Conservation (phyloP, 2,329 filamentous ascomycete genomes). For the Hymenoscyphus fructigenus region DNA sequence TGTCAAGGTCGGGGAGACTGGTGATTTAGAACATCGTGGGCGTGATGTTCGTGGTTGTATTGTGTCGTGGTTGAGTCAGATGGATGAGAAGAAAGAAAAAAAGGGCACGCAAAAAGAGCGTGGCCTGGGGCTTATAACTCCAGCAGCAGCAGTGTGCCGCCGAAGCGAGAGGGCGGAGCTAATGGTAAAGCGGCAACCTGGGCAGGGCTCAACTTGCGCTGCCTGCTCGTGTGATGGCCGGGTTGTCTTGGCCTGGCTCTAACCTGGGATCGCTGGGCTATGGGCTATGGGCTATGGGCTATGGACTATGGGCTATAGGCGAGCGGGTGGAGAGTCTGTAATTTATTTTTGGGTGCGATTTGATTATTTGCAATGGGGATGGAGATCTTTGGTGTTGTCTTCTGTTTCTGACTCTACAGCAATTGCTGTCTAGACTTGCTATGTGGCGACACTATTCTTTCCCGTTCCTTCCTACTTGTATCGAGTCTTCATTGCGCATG, state of each 20-base stretch:
- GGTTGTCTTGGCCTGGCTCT: too few relatives aligned
- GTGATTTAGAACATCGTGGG: constrained; percentile 60
- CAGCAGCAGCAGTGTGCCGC: neutral
- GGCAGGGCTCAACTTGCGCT: too few relatives aligned
- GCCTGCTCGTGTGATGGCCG: too few relatives aligned
- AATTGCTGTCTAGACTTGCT: neutral
- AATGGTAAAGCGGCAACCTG: too few relatives aligned
- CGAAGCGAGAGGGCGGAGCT: neutral
- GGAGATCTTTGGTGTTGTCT: neutral
- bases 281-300: too few relatives aligned
- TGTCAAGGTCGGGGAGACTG: constrained; percentile 38
- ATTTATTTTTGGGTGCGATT: neutral
- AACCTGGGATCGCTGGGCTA: too few relatives aligned
- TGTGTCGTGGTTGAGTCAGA: constrained; percentile 38
- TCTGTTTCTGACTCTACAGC: neutral
- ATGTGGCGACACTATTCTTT: neutral
- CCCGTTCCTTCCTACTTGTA: neutral
- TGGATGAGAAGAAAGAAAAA: constrained; percentile 40
- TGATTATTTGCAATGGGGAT: too few relatives aligned
- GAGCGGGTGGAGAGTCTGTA: too few relatives aligned
- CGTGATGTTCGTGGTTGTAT: constrained; percentile 36
- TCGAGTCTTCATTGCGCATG: neutral
- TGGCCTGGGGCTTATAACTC: constrained; percentile 13
- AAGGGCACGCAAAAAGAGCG: constrained; percentile 25
- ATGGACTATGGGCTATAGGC: too few relatives aligned